phyloP scores from a whole-genome alignment of 441 rosid species.

The Flueggea neowawraea region DNA sequence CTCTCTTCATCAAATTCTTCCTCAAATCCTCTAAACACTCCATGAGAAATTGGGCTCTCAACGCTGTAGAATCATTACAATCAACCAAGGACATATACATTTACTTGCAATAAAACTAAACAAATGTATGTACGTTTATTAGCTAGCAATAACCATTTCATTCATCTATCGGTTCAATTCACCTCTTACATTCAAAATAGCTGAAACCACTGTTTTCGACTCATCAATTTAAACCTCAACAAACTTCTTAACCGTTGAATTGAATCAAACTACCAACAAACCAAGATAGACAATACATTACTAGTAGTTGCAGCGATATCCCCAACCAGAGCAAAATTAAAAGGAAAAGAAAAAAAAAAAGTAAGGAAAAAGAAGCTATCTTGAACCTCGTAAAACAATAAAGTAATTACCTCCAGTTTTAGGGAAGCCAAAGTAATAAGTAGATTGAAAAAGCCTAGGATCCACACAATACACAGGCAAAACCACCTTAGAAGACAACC shows the following conservation, averaged over 20 bases:
- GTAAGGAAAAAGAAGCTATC: too few relatives aligned
- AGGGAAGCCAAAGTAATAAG: conserved; percentile 66
- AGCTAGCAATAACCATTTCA: too few relatives aligned
- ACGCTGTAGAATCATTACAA: conserved; percentile 30
- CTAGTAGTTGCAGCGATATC: too few relatives aligned
- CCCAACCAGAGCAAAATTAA: background rate
- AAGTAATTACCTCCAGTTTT: conserved; percentile 75
- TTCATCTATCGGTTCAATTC: too few relatives aligned
- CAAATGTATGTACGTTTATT: too few relatives aligned
- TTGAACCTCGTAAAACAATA: background rate
- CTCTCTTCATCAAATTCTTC: conserved; percentile 61
- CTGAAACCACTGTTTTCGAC: too few relatives aligned
- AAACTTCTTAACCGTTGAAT: too few relatives aligned
- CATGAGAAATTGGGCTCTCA: conserved; percentile 66
- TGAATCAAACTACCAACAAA: too few relatives aligned
- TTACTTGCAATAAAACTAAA: too few relatives aligned
- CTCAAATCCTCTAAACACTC: conserved; percentile 80
- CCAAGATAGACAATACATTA: too few relatives aligned
- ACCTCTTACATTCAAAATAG: too few relatives aligned
- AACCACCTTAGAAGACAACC: conserved; percentile 55
- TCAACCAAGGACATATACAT: background rate
- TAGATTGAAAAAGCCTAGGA: conserved; percentile 75
- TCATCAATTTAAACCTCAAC: too few relatives aligned
- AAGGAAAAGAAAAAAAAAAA: background rate
- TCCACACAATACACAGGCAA: conserved; percentile 87